These are phyloP conservation scores for Aspergillus unguis DNA, from an alignment of 2,329 filamentous ascomycete species.

Conservation along the genomic window DNA sequence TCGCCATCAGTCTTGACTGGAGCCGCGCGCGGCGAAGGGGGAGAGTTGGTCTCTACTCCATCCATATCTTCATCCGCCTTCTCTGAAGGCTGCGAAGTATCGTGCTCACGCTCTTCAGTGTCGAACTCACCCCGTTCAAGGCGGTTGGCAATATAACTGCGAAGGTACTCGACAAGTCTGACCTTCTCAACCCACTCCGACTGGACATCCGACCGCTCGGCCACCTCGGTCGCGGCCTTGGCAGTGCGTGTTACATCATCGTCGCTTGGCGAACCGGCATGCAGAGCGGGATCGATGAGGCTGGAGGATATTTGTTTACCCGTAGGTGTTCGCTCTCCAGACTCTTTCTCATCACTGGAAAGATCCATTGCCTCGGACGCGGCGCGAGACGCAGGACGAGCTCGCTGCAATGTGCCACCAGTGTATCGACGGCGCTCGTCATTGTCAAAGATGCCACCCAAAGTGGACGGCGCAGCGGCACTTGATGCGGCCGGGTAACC, in stretches of 20 bases:
- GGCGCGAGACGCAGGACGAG: constrained; percentile 42
- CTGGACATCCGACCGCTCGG: constrained; percentile 47
- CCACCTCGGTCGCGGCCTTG: constrained; percentile 39
- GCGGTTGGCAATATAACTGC: constrained; percentile 55
- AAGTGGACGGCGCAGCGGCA: constrained; percentile 59
- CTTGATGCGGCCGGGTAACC: constrained; percentile 51
- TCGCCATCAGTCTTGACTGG: constrained; percentile 23
- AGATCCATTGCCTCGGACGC: constrained; percentile 36
- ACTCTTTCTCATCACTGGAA: constrained; percentile 30
- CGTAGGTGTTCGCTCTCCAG: constrained; percentile 33
- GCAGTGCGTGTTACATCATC: constrained; percentile 35
- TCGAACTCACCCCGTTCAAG: constrained; percentile 53
- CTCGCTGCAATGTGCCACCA: constrained; percentile 57
- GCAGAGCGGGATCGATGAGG: constrained; percentile 44
- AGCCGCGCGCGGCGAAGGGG: constrained; percentile 28
- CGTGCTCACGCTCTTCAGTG: constrained; percentile 22
- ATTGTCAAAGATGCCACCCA: constrained; percentile 58
- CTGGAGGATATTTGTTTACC: constrained; percentile 37
- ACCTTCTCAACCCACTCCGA: constrained; percentile 65
- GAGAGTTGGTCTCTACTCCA: constrained; percentile 37
- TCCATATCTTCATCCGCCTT: constrained; percentile 26
- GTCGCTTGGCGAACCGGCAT: constrained; percentile 27
- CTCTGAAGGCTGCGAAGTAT: constrained; percentile 18
- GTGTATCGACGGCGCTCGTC: constrained; percentile 61
- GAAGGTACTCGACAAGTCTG: constrained; percentile 59